Base-by-base conservation (phyloP, 2,329 filamentous ascomycete genomes). In the Verticillium klebahnii region DNA sequence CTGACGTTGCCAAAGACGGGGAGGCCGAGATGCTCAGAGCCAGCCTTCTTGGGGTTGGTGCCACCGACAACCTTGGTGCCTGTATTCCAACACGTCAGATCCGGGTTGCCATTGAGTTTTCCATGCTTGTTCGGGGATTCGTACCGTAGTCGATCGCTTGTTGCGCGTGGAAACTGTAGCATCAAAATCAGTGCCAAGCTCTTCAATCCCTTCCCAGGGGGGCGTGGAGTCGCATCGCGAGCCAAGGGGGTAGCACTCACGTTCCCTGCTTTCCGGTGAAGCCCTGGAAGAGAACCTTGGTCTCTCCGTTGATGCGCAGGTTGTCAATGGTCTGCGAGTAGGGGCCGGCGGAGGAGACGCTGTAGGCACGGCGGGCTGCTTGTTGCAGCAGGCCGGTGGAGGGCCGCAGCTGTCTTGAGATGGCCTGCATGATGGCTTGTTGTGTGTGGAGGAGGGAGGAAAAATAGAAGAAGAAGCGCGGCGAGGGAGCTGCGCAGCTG, bases 11-110 rank as follows among this genome's bases (percentile, higher is more conserved):
- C 91, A 80, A 98, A 99, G 73, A 99, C 95, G 63, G 95, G 95
- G 70, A 90, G 90, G 75, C 88, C 92, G 66, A 99, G 88, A 80
- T 99, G 95, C 75, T 87, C 89, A 72, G 86, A 81, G 74, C 95
- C 95, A 68, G 95, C 95, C 85, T 99, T 99, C 86, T 97, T 98
- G 75, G 95, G 95, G 84, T 98, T 98, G 74, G 94, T 98, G 75
- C 95, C 95, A 78, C 95, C 95, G 69, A 99, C 93, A 69, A 99
- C 92, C 77, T 97, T 94, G 72, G 95, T 99, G 77, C 94, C 92
- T 96, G 72, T 66, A 61, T n/a, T 60, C 63, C 60, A 55, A 68
- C 56, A 65, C 60, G 69, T 77, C 70, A 76, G 74, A 71, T 65
- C 56, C 45, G 15, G 60, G 4, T 32, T 39, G 58, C 52, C 59